Base-by-base conservation (phyloP, 139 green algal species). In the Coelastrella sp. region DNA sequence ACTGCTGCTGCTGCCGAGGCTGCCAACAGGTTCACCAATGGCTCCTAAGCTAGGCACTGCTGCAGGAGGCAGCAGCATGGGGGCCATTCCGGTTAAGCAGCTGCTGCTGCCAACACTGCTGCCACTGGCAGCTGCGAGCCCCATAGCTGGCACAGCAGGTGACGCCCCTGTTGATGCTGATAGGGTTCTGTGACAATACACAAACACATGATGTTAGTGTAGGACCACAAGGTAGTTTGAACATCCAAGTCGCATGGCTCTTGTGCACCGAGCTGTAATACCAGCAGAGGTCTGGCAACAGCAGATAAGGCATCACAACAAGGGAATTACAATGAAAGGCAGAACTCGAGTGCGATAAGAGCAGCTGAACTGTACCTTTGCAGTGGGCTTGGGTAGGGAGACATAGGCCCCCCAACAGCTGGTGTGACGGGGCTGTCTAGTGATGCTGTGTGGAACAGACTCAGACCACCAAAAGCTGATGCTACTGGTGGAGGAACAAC, bases 31-130 rank as follows among this genome's bases (percentile, higher is more conserved):
- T 40, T 62, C 77, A 0, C 59, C 59, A 19, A 60, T 74, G 5
- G 37, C 77, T 48, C 77, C 77, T 15, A 63, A 45, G 11, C 59
- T 35, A 32, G 53, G 53, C 2, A 62, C 76, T 27, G 57, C 76
- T 37, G 75, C 43, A 6, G 77, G 77, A 34, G 77, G 77, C 77
- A 84, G 77, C 77, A 74, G 77, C 77, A 84, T 84, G 2, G 60
- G 77, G 19, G 77, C 59, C 77, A 74, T 73, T 25, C 73, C 48
- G 9, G 35, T 9, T 30, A 40, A 21, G 19, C 50, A 30, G 27
- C 27, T 81, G 43, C 34, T 63, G 51, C 74, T 69, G 74, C 51
- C 51, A n/a, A 21, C 34, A 32, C 27, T 48, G 50, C 51, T 82
- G 51, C 50, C 40, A 50, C 74, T 69, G 74, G 48, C 50, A 15